phyloP scores from a whole-genome alignment of 2,329 filamentous ascomycete species.

The Calonectria fujianensis region DNA sequence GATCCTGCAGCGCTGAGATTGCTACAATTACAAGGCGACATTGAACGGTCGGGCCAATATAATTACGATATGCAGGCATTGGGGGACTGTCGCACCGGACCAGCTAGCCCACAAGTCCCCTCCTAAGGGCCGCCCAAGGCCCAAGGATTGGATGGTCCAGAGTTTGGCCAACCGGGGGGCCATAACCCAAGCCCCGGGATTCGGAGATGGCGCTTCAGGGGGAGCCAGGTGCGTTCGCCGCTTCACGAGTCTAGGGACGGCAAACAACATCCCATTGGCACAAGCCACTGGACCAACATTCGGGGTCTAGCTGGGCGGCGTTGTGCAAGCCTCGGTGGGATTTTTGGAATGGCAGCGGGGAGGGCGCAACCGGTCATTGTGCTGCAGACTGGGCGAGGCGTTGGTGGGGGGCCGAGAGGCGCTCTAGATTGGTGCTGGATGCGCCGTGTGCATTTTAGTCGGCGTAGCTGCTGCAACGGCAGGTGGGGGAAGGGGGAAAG shows the following conservation, averaged over 20 bases:
- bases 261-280: slow-evolving; percentile 33
- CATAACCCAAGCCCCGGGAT: slow-evolving; percentile 26
- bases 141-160: slow-evolving; percentile 23
- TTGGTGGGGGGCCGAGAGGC: slow-evolving; percentile 22
- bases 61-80: slow-evolving; percentile 55
- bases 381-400: slow-evolving; percentile 20
- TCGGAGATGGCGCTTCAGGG: slow-evolving; percentile 27
- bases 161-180: slow-evolving; percentile 33
- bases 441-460: slow-evolving; percentile 7
- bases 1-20: slow-evolving; percentile 31
- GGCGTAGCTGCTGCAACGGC: neutral
- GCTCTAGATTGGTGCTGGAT: slow-evolving; percentile 25
- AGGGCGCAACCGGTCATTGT: slow-evolving; percentile 8
- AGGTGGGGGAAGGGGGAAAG: neutral
- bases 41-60: slow-evolving; percentile 37
- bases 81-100: slow-evolving; percentile 46
- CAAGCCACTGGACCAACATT: slow-evolving; percentile 30
- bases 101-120: slow-evolving; percentile 28
- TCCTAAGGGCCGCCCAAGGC: slow-evolving; percentile 20
- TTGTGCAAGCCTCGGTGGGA: slow-evolving; percentile 26
- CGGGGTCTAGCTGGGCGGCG: slow-evolving; percentile 15
- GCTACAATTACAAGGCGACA: slow-evolving; percentile 27
- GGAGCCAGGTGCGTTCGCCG: slow-evolving; percentile 12
- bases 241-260: slow-evolving; percentile 26
- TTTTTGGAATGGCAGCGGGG: slow-evolving; percentile 36